Conservation (phyloP, 176 grass and related monocot genomes). For the Oryza coarctata region DNA sequence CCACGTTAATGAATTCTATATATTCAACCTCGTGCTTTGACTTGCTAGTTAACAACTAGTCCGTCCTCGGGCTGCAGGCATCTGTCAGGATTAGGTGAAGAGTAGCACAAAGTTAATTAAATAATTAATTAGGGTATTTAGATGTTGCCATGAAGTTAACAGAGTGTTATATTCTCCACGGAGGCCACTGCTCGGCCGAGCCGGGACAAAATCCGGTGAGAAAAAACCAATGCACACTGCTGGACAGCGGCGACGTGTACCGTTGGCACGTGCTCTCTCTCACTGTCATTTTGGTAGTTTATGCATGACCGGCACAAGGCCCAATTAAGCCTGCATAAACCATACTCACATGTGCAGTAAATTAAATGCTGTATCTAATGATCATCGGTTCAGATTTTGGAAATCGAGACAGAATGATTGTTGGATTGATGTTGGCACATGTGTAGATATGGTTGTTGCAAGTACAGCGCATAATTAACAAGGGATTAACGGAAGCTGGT, state of each 20-base stretch:
- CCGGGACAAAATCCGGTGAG: slow-evolving; percentile 6
- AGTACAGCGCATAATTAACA: background rate
- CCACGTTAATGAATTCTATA: background rate
- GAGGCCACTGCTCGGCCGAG: background rate
- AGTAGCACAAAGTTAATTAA: no score
- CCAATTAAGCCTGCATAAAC: background rate
- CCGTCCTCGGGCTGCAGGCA: background rate
- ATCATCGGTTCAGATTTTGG: background rate
- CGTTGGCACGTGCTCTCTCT: slow-evolving; percentile 5
- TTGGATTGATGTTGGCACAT: background rate
- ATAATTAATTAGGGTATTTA: background rate
- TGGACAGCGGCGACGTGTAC: slow-evolving; percentile 9
- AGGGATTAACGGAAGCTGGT: background rate
- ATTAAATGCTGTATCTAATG: background rate
- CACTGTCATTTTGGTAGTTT: background rate
- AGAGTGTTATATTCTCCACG: slow-evolving; percentile 10
- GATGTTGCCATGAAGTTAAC: background rate
- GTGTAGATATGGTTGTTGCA: background rate
- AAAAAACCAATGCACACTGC: background rate
- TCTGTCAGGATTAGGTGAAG: slow-evolving; percentile 5
- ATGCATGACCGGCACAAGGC: background rate
- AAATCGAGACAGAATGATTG: slow-evolving; percentile 12
- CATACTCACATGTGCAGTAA: background rate
- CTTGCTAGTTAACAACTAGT: background rate
- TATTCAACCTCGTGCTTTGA: slow-evolving; percentile 31